phyloP scores from a whole-genome alignment of 2,329 filamentous ascomycete genomes.

The Endothia cerciana region DNA sequence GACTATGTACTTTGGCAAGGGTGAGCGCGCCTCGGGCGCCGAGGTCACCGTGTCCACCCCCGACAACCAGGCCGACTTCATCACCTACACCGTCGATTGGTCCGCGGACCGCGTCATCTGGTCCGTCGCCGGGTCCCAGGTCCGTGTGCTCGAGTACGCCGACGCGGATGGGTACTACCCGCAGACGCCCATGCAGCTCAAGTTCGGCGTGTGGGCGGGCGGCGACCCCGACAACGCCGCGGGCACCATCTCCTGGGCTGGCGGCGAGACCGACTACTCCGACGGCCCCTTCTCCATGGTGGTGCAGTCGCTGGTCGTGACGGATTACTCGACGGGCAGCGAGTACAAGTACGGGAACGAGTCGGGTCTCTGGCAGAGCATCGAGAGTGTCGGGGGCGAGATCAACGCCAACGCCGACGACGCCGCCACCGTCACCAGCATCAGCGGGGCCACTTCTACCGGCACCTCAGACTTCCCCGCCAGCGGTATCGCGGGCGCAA shows the following conservation, averaged over 20 bases:
- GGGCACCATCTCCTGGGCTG: constrained; percentile 89
- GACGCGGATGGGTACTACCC: constrained; percentile 83
- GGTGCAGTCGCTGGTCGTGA: constrained; percentile 74
- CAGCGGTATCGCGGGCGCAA: constrained; percentile 66
- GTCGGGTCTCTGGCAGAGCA: constrained; percentile 79
- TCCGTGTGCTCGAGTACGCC: constrained; percentile 73
- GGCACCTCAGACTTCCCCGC: constrained; percentile 70
- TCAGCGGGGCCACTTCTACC: constrained; percentile 66
- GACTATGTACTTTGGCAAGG: constrained; percentile 96
- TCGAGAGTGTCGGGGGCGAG: constrained; percentile 76
- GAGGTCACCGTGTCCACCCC: constrained; percentile 75
- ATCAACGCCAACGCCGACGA: constrained; percentile 71
- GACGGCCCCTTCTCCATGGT: constrained; percentile 85
- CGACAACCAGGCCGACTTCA: constrained; percentile 74
- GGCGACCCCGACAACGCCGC: constrained; percentile 78
- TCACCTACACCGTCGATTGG: constrained; percentile 93
- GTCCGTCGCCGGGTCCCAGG: constrained; percentile 77
- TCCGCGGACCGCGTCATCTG: constrained; percentile 83
- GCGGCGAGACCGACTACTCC: constrained; percentile 82
- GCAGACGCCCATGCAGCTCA: constrained; percentile 93
- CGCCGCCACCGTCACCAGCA: constrained; percentile 57
- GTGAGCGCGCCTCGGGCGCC: constrained; percentile 84
- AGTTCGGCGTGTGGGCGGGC: constrained; percentile 89
- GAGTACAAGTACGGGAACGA: constrained; percentile 82
- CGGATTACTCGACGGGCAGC: constrained; percentile 91